Evolutionary conservation across 306 rosid genomes (phyloP).

Genomic region (Acacia melanoxylon): DNA sequence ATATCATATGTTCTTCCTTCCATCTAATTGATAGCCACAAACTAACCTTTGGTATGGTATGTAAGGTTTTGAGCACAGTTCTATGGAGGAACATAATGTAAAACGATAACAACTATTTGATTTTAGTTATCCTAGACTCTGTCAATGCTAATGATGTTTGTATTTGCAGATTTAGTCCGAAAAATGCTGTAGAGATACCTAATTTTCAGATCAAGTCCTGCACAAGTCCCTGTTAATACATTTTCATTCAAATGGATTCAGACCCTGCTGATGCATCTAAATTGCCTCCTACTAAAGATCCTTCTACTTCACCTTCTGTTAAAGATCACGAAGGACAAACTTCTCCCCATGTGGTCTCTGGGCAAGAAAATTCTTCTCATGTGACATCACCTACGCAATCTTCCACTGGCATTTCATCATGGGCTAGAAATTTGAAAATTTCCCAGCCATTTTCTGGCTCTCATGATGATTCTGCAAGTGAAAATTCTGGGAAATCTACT

Average conservation of each 20-base stretch:
- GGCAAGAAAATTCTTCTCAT: slow-evolving; percentile 44
- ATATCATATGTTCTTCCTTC: slow-evolving; percentile 6
- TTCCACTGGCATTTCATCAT: slow-evolving; percentile 71
- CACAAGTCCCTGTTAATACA: slow-evolving; percentile 30
- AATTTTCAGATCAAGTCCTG: slow-evolving; percentile 33
- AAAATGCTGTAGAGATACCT: slow-evolving; percentile 34
- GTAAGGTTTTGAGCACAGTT: neutral
- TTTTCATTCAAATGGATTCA: slow-evolving; percentile 62
- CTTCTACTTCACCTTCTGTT: slow-evolving; percentile 40
- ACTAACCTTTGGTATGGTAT: neutral
- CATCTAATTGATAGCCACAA: neutral
- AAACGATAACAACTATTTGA: neutral
- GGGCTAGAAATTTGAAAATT: slow-evolving; percentile 87
- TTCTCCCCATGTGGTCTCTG: slow-evolving; percentile 48
- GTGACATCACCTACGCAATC: slow-evolving; percentile 53
- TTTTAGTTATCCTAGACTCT: slow-evolving; percentile 15
- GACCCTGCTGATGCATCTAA: slow-evolving; percentile 49
- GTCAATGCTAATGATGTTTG: neutral
- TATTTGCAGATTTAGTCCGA: slow-evolving; percentile 38
- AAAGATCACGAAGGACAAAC: slow-evolving; percentile 38
- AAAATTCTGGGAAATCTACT: slow-evolving; percentile 67
- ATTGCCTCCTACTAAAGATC: slow-evolving; percentile 42
- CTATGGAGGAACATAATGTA: neutral
- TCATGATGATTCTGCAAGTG: slow-evolving; percentile 69
- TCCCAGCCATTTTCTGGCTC: slow-evolving; percentile 65